Conservation (phyloP, 2,329 filamentous ascomycete species). For the Lachnellula cervina region DNA sequence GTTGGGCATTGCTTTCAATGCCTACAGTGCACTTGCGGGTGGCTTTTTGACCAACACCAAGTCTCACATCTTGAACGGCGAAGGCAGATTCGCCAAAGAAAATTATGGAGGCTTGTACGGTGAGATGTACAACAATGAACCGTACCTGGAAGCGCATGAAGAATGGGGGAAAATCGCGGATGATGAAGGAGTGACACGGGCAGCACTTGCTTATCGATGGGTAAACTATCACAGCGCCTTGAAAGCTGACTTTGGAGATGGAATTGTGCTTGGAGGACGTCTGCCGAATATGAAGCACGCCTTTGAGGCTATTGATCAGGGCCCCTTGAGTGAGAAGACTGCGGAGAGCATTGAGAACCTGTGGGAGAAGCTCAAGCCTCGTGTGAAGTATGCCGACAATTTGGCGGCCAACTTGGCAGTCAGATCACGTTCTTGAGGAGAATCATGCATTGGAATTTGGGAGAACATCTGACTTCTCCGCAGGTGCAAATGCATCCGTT, state of each 20-base stretch:
- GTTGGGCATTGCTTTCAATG: constrained; percentile 35
- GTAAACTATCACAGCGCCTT: constrained; percentile 29
- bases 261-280: constrained; percentile 29
- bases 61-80: constrained; percentile 5
- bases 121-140: constrained; percentile 23
- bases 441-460: not conserved
- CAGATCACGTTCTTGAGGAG: not conserved
- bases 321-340: constrained; percentile 20
- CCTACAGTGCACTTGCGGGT: constrained; percentile 62
- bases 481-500: too few relatives aligned
- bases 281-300: constrained; percentile 23
- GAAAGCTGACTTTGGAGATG: constrained; percentile 28
- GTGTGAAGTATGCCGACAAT: not conserved
- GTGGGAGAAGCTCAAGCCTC: constrained; percentile 24
- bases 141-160: constrained; percentile 23
- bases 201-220: constrained; percentile 36
- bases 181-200: constrained; percentile 29
- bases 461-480: not conserved
- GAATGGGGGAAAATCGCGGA: constrained; percentile 28
- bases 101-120: constrained; percentile 13
- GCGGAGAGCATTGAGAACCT: constrained; percentile 16
- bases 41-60: constrained; percentile 47
- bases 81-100: constrained; percentile 24
- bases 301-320: constrained; percentile 16
- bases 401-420: not conserved